Percentiles rank a stretch among this genome's conserved stretches.
These are phyloP conservation scores for Paramecium primaurelia DNA, from an alignment of 73 alveolate species.

Conservation along the genomic window DNA sequence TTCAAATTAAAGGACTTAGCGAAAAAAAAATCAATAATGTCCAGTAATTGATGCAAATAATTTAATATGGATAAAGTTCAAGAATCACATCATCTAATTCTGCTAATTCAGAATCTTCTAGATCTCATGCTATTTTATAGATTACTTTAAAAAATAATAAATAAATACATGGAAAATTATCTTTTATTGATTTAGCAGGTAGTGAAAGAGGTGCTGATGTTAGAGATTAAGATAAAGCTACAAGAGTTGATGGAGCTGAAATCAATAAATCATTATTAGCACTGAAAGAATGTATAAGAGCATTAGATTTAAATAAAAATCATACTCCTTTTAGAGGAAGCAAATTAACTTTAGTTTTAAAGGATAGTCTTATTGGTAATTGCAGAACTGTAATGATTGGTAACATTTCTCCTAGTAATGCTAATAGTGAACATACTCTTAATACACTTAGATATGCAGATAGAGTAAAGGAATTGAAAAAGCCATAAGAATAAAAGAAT, in stretches of 20 bases:
- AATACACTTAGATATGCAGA: slow-evolving; percentile 99
- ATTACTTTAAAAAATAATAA: slow-evolving; percentile 86
- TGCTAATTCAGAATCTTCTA: slow-evolving; percentile 52
- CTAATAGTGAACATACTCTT: slow-evolving; percentile 97
- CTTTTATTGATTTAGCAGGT: slow-evolving; percentile 99
- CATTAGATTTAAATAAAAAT: slow-evolving; percentile 93
- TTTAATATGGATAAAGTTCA: slow-evolving; percentile 71
- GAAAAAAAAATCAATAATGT: slow-evolving; percentile 77
- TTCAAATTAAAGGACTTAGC: slow-evolving; percentile 79
- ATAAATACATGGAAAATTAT: slow-evolving; percentile 69
- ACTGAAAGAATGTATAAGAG: slow-evolving; percentile 98
- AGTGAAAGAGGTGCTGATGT: slow-evolving; percentile 99
- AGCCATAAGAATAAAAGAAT: slow-evolving; percentile 22
- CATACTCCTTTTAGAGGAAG: slow-evolving; percentile 99
- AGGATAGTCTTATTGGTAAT: slow-evolving; percentile 98
- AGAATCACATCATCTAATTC: slow-evolving; percentile 51
- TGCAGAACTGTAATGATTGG: slow-evolving; percentile 99
- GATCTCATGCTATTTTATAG: slow-evolving; percentile 67
- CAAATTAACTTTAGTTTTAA: slow-evolving; percentile 85
- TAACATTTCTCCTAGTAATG: slow-evolving; percentile 94
- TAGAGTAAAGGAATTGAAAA: slow-evolving; percentile 99
- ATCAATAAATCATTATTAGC: slow-evolving; percentile 98
- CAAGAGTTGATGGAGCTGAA: slow-evolving; percentile 99
- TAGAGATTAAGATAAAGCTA: slow-evolving; percentile 86
- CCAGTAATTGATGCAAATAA: slow-evolving; percentile 75